Percentiles rank a stretch among this genome's conserved stretches.
Conservation (phyloP, 2,329 filamentous ascomycete genomes). For the Cercospora zeina region DNA sequence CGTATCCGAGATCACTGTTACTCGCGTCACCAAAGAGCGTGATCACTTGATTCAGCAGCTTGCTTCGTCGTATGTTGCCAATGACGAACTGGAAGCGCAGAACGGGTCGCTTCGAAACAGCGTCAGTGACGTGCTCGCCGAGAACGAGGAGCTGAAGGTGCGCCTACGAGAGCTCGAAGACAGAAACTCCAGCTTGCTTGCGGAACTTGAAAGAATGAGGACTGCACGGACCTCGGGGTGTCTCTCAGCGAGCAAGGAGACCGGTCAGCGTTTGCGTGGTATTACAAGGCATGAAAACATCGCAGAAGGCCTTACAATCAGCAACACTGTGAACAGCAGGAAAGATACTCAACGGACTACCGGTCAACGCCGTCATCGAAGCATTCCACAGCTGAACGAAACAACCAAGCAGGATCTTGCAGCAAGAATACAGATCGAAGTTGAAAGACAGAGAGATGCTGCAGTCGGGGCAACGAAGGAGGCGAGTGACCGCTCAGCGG, state of each 20-base stretch:
- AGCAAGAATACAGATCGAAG: constrained; percentile 35
- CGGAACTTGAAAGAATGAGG: constrained; percentile 41
- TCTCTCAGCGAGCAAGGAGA: background rate
- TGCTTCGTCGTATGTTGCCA: constrained; percentile 60
- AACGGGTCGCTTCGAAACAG: constrained; percentile 57
- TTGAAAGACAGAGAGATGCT: constrained; percentile 30
- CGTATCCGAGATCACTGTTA: constrained; percentile 63
- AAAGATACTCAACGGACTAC: background rate
- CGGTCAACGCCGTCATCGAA: background rate
- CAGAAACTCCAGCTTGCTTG: constrained; percentile 46
- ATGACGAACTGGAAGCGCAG: constrained; percentile 52
- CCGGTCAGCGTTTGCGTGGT: background rate
- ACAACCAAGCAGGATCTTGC: constrained; percentile 27
- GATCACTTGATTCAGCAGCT: constrained; percentile 65
- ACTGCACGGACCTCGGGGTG: background rate
- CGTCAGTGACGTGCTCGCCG: constrained; percentile 67
- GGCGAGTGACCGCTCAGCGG: background rate
- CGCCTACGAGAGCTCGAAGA: constrained; percentile 44
- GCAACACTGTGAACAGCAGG: background rate
- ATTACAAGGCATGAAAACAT: constrained; percentile 11
- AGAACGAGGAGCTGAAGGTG: constrained; percentile 68
- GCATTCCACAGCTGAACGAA: constrained; percentile 24
- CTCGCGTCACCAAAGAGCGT: constrained; percentile 63
- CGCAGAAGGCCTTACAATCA: constrained; percentile 16
- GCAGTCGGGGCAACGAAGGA: background rate